Evolutionary conservation across 371 early-diverging fungal species (phyloP).

Genomic region (Synchytrium microbalum): DNA sequence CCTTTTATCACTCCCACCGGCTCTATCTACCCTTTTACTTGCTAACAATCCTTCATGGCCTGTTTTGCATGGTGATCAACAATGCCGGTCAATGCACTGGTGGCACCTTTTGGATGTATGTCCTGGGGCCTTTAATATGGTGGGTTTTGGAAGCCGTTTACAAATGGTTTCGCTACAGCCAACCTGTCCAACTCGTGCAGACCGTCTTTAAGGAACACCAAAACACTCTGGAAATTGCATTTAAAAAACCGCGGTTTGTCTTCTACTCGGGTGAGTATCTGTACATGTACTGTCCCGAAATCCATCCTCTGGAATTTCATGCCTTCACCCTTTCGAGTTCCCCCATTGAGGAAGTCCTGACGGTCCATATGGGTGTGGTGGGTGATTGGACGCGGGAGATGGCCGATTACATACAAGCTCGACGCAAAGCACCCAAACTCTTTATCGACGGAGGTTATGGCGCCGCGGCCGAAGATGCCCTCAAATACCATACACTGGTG

Average conservation of each 20-base stretch:
- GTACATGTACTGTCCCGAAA: conserved; percentile 56
- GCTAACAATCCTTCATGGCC: conserved; percentile 53
- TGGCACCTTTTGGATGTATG: conserved; percentile 34
- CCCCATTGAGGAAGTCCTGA: conserved; percentile 33
- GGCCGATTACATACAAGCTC: conserved; percentile 16
- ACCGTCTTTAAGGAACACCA: conserved; percentile 63
- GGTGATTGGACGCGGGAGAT: conserved; percentile 37
- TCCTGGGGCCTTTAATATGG: conserved; percentile 40
- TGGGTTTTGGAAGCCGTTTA: conserved; percentile 55
- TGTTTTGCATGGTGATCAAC: conserved; percentile 54
- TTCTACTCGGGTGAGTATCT: conserved; percentile 68
- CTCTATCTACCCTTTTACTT: conserved; percentile 52
- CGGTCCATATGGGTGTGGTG: conserved; percentile 31
- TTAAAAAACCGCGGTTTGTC: conserved; percentile 51
- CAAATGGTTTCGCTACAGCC: conserved; percentile 42
- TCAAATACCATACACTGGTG: conserved; percentile 62
- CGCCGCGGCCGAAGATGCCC: conserved; percentile 65
- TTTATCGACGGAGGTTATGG: conserved; percentile 26
- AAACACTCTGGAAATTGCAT: conserved; percentile 59
- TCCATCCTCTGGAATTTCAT: conserved; percentile 43
- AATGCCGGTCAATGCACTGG: conserved; percentile 10
- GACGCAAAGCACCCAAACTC: conserved; percentile 21
- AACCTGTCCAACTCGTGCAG: conserved; percentile 44
- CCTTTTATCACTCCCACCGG: conserved; percentile 71
- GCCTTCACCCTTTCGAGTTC: conserved; percentile 37